These are phyloP conservation scores for Penicillium roqueforti DNA, from an alignment of 495 filamentous ascomycete species.

Conservation along the genomic window DNA sequence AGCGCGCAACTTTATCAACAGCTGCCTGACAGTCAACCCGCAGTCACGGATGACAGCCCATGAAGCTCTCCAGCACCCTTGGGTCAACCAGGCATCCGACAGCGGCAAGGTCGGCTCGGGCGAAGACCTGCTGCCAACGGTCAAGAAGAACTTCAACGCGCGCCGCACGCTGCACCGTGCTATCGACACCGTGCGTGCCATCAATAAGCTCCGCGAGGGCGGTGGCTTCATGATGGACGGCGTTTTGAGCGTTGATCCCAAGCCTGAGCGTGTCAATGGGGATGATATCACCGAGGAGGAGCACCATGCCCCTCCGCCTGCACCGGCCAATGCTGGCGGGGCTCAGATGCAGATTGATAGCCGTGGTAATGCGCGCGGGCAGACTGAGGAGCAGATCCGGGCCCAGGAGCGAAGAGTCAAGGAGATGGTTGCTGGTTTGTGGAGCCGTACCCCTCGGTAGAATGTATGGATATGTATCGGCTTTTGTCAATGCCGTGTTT, in stretches of 20 bases:
- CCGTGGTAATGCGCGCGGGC: slow-evolving; percentile 56
- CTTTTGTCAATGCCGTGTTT: background rate
- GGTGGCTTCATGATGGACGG: slow-evolving; percentile 81
- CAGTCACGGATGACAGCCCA: slow-evolving; percentile 86
- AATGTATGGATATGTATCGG: slow-evolving; percentile 17
- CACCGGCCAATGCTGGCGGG: slow-evolving; percentile 11
- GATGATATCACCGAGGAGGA: slow-evolving; percentile 40
- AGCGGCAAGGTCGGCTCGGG: slow-evolving; percentile 39
- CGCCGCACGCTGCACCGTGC: slow-evolving; percentile 89
- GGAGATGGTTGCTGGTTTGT: slow-evolving; percentile 57
- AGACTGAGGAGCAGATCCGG: slow-evolving; percentile 60
- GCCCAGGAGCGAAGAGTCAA: slow-evolving; percentile 59
- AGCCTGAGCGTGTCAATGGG: slow-evolving; percentile 47
- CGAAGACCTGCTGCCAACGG: slow-evolving; percentile 79
- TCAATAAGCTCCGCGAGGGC: slow-evolving; percentile 91
- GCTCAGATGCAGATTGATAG: slow-evolving; percentile 50
- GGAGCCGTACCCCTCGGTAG: slow-evolving; percentile 38
- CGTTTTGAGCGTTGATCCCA: slow-evolving; percentile 60
- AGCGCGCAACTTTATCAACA: slow-evolving; percentile 85
- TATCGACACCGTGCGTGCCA: slow-evolving; percentile 96
- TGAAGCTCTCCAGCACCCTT: slow-evolving; percentile 83
- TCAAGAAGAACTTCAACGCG: slow-evolving; percentile 99
- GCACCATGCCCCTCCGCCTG: slow-evolving; percentile 10
- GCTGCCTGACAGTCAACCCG: slow-evolving; percentile 87
- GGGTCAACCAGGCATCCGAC: slow-evolving; percentile 63